Percentiles rank a stretch among this genome's conserved stretches.
Conservation (phyloP, 306 rosid genomes). For the Purshia tridentata region DNA sequence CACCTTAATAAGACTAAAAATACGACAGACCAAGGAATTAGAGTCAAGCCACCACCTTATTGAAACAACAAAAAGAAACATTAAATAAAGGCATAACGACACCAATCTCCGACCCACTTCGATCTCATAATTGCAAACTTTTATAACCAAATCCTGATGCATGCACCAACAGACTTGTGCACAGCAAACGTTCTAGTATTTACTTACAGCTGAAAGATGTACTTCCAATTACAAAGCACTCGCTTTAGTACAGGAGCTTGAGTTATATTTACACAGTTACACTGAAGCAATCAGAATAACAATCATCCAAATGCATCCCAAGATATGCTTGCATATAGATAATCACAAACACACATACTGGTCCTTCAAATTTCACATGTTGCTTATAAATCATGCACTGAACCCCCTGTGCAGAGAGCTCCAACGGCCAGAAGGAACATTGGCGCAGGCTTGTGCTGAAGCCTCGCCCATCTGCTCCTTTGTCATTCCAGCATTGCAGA, state of each 20-base stretch:
- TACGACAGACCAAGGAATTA: neutral
- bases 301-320: neutral
- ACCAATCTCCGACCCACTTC: too few relatives aligned
- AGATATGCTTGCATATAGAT: constrained; percentile 12
- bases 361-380: constrained; percentile 6
- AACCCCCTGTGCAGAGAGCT: constrained; percentile 77
- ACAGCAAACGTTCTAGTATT: neutral
- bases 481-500: constrained; percentile 75
- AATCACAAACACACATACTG: constrained; percentile 2
- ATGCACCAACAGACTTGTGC: neutral
- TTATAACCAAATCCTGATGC: neutral
- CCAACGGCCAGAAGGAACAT: constrained; percentile 60
- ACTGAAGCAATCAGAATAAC: constrained; percentile 13
- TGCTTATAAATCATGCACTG: constrained; percentile 46
- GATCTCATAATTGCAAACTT: neutral
- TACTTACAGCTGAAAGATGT: constrained; percentile 10
- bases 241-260: constrained; percentile 3
- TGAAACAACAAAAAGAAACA: neutral
- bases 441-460: constrained; percentile 72
- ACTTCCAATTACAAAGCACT: constrained; percentile 14
- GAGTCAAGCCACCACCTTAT: neutral
- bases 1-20: too few relatives aligned
- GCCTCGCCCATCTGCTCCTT: constrained; percentile 73
- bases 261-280: constrained; percentile 46
- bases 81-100: too few relatives aligned